phyloP scores from a whole-genome alignment of 1,139 yeast genomes.

The Candida smagusa region DNA sequence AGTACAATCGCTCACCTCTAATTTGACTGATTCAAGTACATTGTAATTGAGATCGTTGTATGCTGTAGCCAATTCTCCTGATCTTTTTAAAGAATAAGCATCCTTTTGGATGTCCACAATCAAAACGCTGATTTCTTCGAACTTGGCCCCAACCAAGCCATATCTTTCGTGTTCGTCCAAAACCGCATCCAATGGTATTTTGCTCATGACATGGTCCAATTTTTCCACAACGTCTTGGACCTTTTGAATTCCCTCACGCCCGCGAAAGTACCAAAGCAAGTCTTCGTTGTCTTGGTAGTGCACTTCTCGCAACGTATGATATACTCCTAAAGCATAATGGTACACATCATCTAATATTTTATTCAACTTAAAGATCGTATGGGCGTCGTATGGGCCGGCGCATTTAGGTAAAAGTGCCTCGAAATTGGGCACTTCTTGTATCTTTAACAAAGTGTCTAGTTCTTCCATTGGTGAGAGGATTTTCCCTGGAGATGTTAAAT shows the following conservation, averaged over 20 bases:
- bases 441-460: conserved; percentile 2
- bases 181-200: conserved; percentile 3
- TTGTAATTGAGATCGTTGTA: conserved; percentile 54
- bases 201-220: conserved; percentile 25
- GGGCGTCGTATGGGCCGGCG: conserved; percentile 2
- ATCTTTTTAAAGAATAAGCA: conserved; percentile 35
- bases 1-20: conserved; percentile 48
- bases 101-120: conserved; percentile 39
- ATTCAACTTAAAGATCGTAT: conserved; percentile 23
- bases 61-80: conserved; percentile 53
- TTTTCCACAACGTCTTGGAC: conserved; percentile 49
- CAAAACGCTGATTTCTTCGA: conserved; percentile 37
- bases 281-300: conserved; percentile 6
- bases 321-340: conserved; percentile 22
- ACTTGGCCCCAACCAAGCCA: conserved; percentile 18
- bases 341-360: conserved; percentile 32
- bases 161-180: conserved; percentile 1
- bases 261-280: conserved; percentile 6
- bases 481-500: not conserved
- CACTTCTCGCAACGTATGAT: conserved; percentile 16
- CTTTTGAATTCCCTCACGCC: conserved; percentile 23
- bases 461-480: not conserved
- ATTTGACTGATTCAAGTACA: conserved; percentile 49
- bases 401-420: conserved; percentile 5
- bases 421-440: conserved; percentile 6